A percentile compares a stretch with the other conserved stretches of the same genome.
These are phyloP conservation scores for Mycena sp. DNA, from an alignment of 1,284 basidiomycete species.

Conservation along the genomic window DNA sequence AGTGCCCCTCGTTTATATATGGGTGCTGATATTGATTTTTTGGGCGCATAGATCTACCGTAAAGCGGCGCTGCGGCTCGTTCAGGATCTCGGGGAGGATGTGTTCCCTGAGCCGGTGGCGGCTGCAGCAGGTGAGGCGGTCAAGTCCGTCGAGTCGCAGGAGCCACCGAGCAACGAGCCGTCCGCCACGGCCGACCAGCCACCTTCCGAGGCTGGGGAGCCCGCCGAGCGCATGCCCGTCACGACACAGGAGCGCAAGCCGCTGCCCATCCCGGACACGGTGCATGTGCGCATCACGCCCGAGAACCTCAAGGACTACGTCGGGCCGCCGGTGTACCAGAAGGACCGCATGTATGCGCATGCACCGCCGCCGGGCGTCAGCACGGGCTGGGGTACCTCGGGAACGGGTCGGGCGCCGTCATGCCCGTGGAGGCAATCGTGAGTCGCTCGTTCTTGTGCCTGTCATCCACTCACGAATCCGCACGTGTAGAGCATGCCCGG, in stretches of 20 bases:
- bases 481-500: constrained; percentile 85
- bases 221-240: constrained; percentile 55
- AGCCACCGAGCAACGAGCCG: constrained; percentile 47
- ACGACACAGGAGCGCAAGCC: constrained; percentile 87
- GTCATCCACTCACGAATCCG: background rate
- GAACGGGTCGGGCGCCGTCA: constrained; percentile 95
- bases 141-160: constrained; percentile 50
- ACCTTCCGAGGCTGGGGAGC: constrained; percentile 22
- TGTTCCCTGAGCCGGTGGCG: constrained; percentile 76
- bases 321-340: constrained; percentile 95
- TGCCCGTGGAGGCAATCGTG: constrained; percentile 96
- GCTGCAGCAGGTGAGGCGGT: constrained; percentile 33
- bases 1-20: no score
- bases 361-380: constrained; percentile 90
- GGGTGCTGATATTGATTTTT: no score
- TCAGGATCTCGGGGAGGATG: constrained; percentile 89
- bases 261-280: constrained; percentile 81
- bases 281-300: constrained; percentile 85
- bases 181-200: constrained; percentile 7
- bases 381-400: constrained; percentile 96
- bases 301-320: constrained; percentile 97
- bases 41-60: constrained; percentile 86
- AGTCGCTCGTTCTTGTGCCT: constrained; percentile 40
- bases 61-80: constrained; percentile 97
- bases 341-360: constrained; percentile 88